Evolutionary conservation across 2,329 filamentous ascomycete species (phyloP).

Genomic region (Venturiaceae sp.): DNA sequence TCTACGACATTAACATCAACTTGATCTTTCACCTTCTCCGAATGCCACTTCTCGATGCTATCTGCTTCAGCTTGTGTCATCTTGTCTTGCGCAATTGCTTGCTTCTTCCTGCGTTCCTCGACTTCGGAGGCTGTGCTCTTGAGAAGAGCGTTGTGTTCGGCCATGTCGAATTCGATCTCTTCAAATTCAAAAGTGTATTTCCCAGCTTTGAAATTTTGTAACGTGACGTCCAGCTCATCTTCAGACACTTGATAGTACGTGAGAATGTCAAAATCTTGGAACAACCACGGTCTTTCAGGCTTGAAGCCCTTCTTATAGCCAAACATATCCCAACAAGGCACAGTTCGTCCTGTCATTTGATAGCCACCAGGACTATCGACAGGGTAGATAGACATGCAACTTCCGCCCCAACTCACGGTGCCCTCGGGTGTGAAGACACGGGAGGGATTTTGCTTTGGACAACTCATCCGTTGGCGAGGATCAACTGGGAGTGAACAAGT

Average conservation of each 20-base stretch:
- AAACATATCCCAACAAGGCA: constrained; percentile 26
- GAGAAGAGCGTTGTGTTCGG: constrained; percentile 17
- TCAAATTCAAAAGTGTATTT: constrained; percentile 21
- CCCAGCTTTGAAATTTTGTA: constrained; percentile 20
- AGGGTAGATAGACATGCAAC: constrained; percentile 26
- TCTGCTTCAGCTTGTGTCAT: constrained; percentile 18
- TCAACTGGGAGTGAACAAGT: constrained; percentile 11
- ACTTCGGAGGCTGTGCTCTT: constrained; percentile 12
- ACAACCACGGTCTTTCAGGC: constrained; percentile 25
- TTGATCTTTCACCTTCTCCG: constrained; percentile 11
- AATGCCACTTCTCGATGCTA: constrained; percentile 22
- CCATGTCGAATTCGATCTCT: constrained; percentile 20
- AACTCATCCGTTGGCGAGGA: not conserved
- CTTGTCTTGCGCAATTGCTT: constrained; percentile 6
- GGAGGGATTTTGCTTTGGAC: constrained; percentile 24
- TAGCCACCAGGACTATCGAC: constrained; percentile 31
- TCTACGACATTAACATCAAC: constrained; percentile 5
- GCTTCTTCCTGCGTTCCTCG: constrained; percentile 9
- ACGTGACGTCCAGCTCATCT: constrained; percentile 20
- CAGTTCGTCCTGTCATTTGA: constrained; percentile 23
- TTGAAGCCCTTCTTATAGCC: constrained; percentile 21
- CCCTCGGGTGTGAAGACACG: constrained; percentile 26
- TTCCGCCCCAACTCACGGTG: constrained; percentile 28
- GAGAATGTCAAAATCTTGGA: constrained; percentile 25
- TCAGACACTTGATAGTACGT: constrained; percentile 25